Percentiles rank a stretch among this genome's conserved stretches.
Evolutionary conservation across 192 early-diverging fungal species (phyloP).

Genomic region (Backusella australiensis): DNA sequence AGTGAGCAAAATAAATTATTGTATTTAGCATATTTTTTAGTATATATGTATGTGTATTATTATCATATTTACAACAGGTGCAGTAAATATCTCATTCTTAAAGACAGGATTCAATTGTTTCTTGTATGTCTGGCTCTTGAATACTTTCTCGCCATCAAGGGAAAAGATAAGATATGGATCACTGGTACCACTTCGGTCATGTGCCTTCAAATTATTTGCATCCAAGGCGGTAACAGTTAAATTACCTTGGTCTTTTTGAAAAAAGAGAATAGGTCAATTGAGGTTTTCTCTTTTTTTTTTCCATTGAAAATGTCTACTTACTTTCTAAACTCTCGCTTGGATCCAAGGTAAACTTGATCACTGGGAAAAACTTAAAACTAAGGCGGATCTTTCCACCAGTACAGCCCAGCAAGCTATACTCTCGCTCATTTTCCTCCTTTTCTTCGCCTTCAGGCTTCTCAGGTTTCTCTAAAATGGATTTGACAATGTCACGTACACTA

Average conservation of each 20-base stretch:
- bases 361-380: conserved; percentile 43
- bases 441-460: not conserved
- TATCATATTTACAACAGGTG: conserved; percentile 43
- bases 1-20: not conserved
- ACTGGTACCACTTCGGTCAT: conserved; percentile 66
- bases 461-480: not conserved
- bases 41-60: too few species aligned
- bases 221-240: conserved; percentile 57
- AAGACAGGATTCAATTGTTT: conserved; percentile 74
- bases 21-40: not conserved
- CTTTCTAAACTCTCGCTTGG: conserved; percentile 52
- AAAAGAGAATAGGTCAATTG: not conserved
- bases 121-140: conserved; percentile 67
- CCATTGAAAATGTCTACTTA: conserved; percentile 17
- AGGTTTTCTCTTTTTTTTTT: not conserved
- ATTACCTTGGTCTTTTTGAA: conserved; percentile 57
- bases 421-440: not conserved
- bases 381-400: conserved; percentile 33
- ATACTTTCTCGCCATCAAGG: conserved; percentile 63
- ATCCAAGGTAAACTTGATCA: conserved; percentile 41
- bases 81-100: conserved; percentile 57
- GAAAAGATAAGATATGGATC: conserved; percentile 72
- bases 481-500: conserved; percentile 1
- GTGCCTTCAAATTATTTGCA: conserved; percentile 60
- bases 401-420: conserved; percentile 18